Conservation (phyloP, 1,284 basidiomycete species). For the Ganoderma lingzhi region DNA sequence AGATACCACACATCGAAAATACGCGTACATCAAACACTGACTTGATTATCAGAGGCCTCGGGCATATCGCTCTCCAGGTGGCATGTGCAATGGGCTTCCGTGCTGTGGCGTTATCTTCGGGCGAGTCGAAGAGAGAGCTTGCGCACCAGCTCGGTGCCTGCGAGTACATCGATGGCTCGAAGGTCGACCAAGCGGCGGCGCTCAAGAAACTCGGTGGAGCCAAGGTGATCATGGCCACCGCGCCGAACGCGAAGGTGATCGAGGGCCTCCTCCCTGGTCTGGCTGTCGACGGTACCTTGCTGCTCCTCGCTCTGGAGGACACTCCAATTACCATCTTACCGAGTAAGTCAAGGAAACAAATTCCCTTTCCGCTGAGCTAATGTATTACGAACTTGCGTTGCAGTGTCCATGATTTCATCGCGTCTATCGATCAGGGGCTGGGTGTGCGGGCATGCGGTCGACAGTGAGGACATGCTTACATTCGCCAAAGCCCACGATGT, state of each 20-base stretch:
- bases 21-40: not conserved
- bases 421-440: conserved; percentile 36
- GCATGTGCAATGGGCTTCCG: conserved; percentile 41
- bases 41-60: conserved; percentile 37
- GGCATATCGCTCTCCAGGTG: conserved; percentile 44
- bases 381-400: conserved; percentile 9
- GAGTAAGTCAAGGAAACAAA: conserved; percentile 10
- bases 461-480: conserved; percentile 34
- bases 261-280: conserved; percentile 34
- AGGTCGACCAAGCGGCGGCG: conserved; percentile 35
- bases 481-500: conserved; percentile 35
- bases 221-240: conserved; percentile 40
- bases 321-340: conserved; percentile 22
- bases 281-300: conserved; percentile 33
- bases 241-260: conserved; percentile 34
- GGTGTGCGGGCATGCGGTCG: conserved; percentile 33
- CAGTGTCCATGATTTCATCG: conserved; percentile 22
- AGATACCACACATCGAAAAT: conserved; percentile 8
- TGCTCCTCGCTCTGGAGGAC: conserved; percentile 30
- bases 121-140: conserved; percentile 38
- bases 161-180: conserved; percentile 40
- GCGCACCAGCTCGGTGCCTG: conserved; percentile 40
- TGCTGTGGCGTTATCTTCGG: conserved; percentile 40
- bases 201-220: conserved; percentile 41
- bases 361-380: not conserved